Evolutionary conservation across 1,139 yeast genomes (phyloP).

Genomic region (Sugiyamaella castrensis): DNA sequence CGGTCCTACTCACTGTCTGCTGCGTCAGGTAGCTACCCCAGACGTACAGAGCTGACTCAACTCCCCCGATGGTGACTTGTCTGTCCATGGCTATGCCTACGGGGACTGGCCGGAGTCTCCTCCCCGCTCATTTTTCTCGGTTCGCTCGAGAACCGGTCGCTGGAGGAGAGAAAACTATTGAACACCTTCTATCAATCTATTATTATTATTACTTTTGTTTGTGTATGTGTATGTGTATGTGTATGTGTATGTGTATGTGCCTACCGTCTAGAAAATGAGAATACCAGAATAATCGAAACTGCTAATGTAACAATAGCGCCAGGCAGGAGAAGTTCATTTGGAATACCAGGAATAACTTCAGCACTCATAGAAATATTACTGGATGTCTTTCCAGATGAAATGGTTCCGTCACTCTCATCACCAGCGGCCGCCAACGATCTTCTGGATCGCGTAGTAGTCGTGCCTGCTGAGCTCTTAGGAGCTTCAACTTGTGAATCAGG

Average conservation of each 20-base stretch:
- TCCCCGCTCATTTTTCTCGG: too few species aligned
- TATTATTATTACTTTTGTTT: too few species aligned
- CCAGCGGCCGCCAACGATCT: constrained; percentile 2
- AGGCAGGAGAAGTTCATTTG: constrained; percentile 59
- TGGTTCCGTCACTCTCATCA: constrained; percentile 20
- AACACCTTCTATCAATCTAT: too few species aligned
- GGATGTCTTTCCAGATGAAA: constrained; percentile 18
- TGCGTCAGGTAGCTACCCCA: too few species aligned
- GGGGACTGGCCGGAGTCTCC: too few species aligned
- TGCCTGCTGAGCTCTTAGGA: constrained; percentile 7
- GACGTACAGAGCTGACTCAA: too few species aligned
- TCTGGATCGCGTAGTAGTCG: constrained; percentile 5
- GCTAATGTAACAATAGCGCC: constrained; percentile 64
- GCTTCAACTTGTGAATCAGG: constrained; percentile 46
- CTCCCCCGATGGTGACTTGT: too few species aligned
- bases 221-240: too few species aligned
- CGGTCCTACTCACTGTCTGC: too few species aligned
- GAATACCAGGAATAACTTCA: constrained; percentile 52
- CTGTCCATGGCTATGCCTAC: too few species aligned
- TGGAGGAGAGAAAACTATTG: too few species aligned
- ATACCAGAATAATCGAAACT: constrained; percentile 54
- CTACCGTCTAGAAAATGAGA: constrained; percentile 37
- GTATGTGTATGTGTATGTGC: not conserved
- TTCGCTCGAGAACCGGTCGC: too few species aligned
- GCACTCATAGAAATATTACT: constrained; percentile 18